phyloP scores from a whole-genome alignment of 1,284 basidiomycete genomes.

The Tilletia setariae region DNA sequence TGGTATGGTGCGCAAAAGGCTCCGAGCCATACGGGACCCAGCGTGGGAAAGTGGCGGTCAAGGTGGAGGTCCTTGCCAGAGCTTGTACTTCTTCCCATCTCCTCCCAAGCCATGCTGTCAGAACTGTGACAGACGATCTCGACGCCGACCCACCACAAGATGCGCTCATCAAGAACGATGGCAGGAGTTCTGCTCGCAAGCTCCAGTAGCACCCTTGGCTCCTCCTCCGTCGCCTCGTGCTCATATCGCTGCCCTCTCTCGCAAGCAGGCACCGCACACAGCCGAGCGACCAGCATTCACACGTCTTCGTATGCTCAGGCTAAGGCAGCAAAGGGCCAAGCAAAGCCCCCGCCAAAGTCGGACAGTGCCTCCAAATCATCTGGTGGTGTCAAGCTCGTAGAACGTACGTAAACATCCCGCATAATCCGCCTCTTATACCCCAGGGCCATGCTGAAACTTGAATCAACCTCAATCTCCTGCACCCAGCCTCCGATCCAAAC shows the following conservation, averaged over 20 bases:
- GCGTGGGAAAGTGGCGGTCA: too few species aligned
- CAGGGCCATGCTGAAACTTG: not conserved
- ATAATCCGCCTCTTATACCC: not conserved
- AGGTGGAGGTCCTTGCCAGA: too few species aligned
- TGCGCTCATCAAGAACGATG: too few species aligned
- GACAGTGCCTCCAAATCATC: not conserved
- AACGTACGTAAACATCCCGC: not conserved
- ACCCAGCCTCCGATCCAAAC: constrained; percentile 13
- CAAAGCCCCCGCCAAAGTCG: not conserved
- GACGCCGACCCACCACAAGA: too few species aligned
- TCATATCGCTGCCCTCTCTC: not conserved
- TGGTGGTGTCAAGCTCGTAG: not conserved
- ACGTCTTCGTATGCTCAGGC: not conserved
- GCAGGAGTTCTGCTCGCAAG: too few species aligned
- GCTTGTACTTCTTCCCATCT: too few species aligned
- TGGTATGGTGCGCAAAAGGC: too few species aligned
- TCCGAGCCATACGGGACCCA: too few species aligned
- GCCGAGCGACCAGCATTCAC: not conserved
- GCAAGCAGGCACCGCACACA: not conserved
- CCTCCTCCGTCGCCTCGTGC: not conserved
- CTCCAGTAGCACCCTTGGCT: too few species aligned
- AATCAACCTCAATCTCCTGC: not conserved
- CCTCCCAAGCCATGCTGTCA: too few species aligned
- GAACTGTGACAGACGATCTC: too few species aligned
- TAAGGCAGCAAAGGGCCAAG: not conserved